Percentiles rank a stretch among this genome's conserved stretches.
These are phyloP conservation scores for Aspergillus pseudoglaucus DNA, from an alignment of 2,329 filamentous ascomycete species.

Conservation along the genomic window DNA sequence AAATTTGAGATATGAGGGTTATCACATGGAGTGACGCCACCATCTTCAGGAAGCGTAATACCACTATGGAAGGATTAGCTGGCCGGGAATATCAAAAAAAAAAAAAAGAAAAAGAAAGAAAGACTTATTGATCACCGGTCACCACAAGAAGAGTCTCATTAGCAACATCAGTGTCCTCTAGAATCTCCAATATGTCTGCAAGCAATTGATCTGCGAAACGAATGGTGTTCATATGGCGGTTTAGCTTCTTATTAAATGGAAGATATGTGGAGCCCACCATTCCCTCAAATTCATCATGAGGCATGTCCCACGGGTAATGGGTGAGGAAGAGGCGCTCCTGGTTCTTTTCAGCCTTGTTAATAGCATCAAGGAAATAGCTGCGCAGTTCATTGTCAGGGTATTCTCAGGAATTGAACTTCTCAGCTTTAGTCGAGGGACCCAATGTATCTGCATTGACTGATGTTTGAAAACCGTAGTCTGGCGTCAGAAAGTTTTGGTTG, in stretches of 20 bases:
- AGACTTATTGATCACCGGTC: constrained; percentile 27
- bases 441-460: constrained; percentile 15
- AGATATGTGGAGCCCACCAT: neutral
- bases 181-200: constrained; percentile 20
- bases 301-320: constrained; percentile 24
- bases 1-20: constrained; percentile 29
- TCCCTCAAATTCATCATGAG: neutral
- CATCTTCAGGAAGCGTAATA: constrained; percentile 29
- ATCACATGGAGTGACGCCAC: constrained; percentile 27
- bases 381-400: constrained; percentile 26
- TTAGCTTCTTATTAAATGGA: constrained; percentile 16
- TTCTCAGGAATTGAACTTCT: constrained; percentile 28
- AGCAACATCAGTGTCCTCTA: constrained; percentile 25
- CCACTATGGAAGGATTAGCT: constrained; percentile 11
- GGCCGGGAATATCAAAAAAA: neutral
- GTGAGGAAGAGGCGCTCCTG: constrained; percentile 27
- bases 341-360: constrained; percentile 24
- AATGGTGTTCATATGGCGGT: constrained; percentile 26
- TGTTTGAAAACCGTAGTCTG: constrained; percentile 17
- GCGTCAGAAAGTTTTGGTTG: constrained; percentile 19
- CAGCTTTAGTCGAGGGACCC: neutral
- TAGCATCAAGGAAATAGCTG: constrained; percentile 27
- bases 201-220: constrained; percentile 27
- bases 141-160: constrained; percentile 29
- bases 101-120: neutral